Percentiles rank a stretch among this genome's conserved stretches.
Conservation (phyloP, 306 rosid genomes). For the Malus sieversii region DNA sequence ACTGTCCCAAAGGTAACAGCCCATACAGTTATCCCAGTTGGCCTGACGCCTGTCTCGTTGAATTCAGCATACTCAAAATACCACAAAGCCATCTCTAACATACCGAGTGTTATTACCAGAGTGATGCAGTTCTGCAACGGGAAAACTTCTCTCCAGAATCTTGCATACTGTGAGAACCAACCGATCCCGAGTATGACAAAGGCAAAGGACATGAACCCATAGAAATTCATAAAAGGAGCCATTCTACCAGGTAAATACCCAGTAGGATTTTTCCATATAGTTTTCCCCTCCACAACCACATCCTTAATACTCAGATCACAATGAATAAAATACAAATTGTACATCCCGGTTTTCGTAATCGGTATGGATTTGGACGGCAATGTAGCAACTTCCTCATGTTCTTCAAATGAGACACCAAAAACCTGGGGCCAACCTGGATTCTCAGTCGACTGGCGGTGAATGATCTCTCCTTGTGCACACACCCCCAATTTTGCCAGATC, state of each 20-base stretch:
- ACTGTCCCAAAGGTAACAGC: constrained; percentile 84
- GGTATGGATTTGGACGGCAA: constrained; percentile 53
- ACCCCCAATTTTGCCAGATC: constrained; percentile 92
- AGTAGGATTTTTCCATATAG: constrained; percentile 84
- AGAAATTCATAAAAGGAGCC: constrained; percentile 91
- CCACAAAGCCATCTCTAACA: constrained; percentile 95
- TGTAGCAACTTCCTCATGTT: constrained; percentile 41
- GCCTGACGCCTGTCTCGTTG: constrained; percentile 85
- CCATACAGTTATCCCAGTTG: constrained; percentile 86
- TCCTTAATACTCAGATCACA: constrained; percentile 73
- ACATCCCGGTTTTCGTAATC: constrained; percentile 84
- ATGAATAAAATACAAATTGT: constrained; percentile 90
- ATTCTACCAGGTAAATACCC: constrained; percentile 96
- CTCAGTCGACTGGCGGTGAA: constrained; percentile 54
- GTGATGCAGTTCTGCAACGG: constrained; percentile 94
- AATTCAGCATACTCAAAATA: constrained; percentile 89
- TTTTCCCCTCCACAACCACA: constrained; percentile 74
- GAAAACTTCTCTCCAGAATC: constrained; percentile 82
- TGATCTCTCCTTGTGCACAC: constrained; percentile 73
- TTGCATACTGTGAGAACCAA: constrained; percentile 90
- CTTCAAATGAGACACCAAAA: constrained; percentile 51
- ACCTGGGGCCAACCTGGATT: constrained; percentile 84
- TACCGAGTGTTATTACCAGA: constrained; percentile 79
- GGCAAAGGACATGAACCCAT: constrained; percentile 85
- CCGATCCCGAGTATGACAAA: constrained; percentile 75